phyloP scores from a whole-genome alignment of 1,139 yeast genomes.

The Suhomyces chickasaworum region DNA sequence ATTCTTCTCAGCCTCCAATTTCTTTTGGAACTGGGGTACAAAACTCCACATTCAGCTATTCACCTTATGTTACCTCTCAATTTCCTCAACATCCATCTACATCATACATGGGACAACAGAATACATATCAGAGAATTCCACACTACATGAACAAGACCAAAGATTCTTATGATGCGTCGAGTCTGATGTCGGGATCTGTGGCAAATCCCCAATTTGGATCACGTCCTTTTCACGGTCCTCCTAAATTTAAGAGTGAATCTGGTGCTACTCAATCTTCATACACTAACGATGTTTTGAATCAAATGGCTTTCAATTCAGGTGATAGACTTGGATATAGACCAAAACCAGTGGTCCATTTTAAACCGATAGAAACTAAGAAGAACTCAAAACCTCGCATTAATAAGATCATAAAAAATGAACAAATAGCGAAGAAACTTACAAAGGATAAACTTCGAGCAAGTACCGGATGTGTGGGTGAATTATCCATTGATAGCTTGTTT shows the following conservation, averaged over 20 bases:
- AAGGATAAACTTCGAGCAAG: slow-evolving; percentile 7
- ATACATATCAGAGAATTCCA: slow-evolving; percentile 5
- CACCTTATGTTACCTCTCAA: slow-evolving; percentile 4
- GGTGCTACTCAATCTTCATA: slow-evolving; percentile 6
- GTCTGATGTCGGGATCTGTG: neutral
- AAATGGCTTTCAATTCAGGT: neutral
- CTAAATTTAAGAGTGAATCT: slow-evolving; percentile 15
- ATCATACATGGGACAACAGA: slow-evolving; percentile 5
- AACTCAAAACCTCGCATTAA: slow-evolving; percentile 41
- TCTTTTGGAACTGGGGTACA: neutral
- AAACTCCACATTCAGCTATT: neutral
- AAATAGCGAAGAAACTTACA: slow-evolving; percentile 8
- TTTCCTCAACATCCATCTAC: slow-evolving; percentile 5
- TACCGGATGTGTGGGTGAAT: slow-evolving; percentile 22
- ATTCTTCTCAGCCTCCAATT: neutral
- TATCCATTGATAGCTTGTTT: slow-evolving; percentile 30
- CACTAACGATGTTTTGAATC: neutral
- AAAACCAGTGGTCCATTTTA: slow-evolving; percentile 23
- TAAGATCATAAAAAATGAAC: slow-evolving; percentile 24
- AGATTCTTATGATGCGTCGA: neutral
- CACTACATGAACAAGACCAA: slow-evolving; percentile 2
- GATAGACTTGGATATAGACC: neutral
- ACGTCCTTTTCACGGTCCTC: slow-evolving; percentile 11
- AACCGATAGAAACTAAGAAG: slow-evolving; percentile 40
- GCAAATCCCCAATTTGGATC: slow-evolving; percentile 1